Evolutionary conservation across 2,329 filamentous ascomycete genomes (phyloP), one percentile per base, ranked within the genome.

Genomic region (Penicillium sp.): DNA sequence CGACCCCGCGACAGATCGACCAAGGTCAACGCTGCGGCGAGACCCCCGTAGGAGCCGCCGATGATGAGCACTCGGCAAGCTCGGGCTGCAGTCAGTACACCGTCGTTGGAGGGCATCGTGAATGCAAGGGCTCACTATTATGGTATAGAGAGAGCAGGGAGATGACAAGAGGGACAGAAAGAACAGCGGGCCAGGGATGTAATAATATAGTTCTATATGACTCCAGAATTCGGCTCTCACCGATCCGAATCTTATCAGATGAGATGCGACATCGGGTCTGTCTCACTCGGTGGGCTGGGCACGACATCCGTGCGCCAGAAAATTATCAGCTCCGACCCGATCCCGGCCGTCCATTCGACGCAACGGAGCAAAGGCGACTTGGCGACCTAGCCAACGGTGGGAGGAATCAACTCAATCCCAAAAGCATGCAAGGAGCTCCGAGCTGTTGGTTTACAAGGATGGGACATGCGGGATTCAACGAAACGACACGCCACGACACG

Each of bases 11-110:
- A 81, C 31, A 88, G 76, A 64, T 90, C 86, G 18, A 87, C 72
- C 6, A 92, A 77, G 64, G 88, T 87, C 60, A 88, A 71, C 5
- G 83, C 81, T 1, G 82, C 79, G 11, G 85, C 81, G 5, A 91
- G 77, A 30, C 88, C 88, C n/a, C 79, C 82, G 62, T 91, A 91
- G 35, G 85, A 86, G 57, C 85, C 87, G 33, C 88, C 88, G 28
- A 86, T 79, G 49, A 91, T 76, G 33, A 91, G 76, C 10, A 91
- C 77, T 59, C 75, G 80, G 67, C 81, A 67, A 30, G 60, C 54
- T 24, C 56, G 63, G 22, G 58, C 46, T 30, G 54, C 48, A 16
- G 62, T 46, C 36, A 55, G 47, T 33, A 64, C 50, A 25, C 55
- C 60, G 48, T 65, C 63, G 18, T 64, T 64, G 39, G 64, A 66